Conservation (phyloP, 2,329 filamentous ascomycete species). For the Aplosporella prunicola region DNA sequence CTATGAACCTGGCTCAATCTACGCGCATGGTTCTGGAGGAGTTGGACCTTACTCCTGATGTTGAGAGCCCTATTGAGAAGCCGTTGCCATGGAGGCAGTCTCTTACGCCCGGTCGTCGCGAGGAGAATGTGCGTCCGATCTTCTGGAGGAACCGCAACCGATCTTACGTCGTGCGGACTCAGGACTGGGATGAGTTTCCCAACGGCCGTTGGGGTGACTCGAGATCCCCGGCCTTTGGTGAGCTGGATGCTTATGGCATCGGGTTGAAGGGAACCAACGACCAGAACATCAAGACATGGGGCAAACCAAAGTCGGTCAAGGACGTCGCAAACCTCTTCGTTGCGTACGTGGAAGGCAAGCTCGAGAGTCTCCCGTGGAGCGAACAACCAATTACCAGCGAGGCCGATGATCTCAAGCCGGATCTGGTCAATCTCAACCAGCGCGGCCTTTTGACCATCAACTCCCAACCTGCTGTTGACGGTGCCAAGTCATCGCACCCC, state of each 20-base stretch:
- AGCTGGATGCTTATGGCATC: conserved; percentile 88
- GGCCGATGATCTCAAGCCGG: conserved; percentile 64
- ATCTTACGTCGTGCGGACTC: conserved; percentile 88
- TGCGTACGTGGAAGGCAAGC: conserved; percentile 68
- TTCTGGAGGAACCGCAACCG: conserved; percentile 98
- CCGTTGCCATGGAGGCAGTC: conserved; percentile 96
- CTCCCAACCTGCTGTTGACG: conserved; percentile 90
- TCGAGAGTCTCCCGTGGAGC: conserved; percentile 86
- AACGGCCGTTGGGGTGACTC: conserved; percentile 99
- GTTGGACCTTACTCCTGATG: conserved; percentile 68
- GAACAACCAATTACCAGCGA: conserved; percentile 79
- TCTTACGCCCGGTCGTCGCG: conserved; percentile 74
- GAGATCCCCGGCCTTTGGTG: conserved; percentile 89
- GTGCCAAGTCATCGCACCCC: conserved; percentile 76
- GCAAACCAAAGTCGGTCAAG: conserved; percentile 66
- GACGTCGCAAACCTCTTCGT: conserved; percentile 81
- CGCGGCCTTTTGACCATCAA: conserved; percentile 91
- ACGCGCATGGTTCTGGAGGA: conserved; percentile 92
- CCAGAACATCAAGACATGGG: conserved; percentile 92
- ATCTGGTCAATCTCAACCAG: conserved; percentile 73
- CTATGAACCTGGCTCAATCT: conserved; percentile 95
- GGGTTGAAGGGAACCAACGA: conserved; percentile 91
- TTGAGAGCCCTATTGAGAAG: conserved; percentile 70
- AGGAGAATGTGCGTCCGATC: conserved; percentile 93
- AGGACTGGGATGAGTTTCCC: conserved; percentile 98